Conservation (phyloP, 139 green algal species). For the Diplosphaera chodatii region DNA sequence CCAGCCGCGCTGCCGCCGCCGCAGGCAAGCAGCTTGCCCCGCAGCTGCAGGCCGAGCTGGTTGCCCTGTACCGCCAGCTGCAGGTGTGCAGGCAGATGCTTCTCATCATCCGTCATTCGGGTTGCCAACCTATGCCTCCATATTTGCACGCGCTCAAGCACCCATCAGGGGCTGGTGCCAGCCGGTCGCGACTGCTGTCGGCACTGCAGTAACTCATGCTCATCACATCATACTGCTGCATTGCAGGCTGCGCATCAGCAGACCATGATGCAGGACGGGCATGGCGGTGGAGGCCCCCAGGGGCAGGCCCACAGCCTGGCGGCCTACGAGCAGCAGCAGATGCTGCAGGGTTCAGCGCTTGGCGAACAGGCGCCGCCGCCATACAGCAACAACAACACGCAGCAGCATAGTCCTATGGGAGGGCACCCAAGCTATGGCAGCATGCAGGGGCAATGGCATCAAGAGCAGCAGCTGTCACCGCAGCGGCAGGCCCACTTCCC, state of each 20-base stretch:
- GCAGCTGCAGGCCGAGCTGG: background rate
- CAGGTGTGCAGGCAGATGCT: background rate
- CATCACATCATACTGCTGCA: no score
- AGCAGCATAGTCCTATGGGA: no score
- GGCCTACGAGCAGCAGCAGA: background rate
- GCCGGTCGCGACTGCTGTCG: background rate
- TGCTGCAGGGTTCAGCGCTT: background rate
- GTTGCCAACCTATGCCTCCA: no score
- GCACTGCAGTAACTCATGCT: background rate
- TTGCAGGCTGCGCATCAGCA: background rate
- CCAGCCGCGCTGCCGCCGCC: background rate
- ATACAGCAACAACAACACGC: no score
- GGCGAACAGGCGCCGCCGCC: background rate
- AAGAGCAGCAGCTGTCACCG: background rate
- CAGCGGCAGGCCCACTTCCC: background rate
- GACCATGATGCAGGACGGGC: background rate
- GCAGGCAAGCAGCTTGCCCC: background rate
- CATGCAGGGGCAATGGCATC: background rate
- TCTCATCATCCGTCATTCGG: background rate
- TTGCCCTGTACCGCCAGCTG: background rate
- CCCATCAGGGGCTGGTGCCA: background rate
- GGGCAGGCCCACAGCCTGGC: background rate
- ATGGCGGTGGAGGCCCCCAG: background rate
- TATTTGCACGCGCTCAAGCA: no score
- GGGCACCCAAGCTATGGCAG: no score